phyloP scores from a whole-genome alignment of 768 basidiomycete genomes.

The Harrya chromipes region DNA sequence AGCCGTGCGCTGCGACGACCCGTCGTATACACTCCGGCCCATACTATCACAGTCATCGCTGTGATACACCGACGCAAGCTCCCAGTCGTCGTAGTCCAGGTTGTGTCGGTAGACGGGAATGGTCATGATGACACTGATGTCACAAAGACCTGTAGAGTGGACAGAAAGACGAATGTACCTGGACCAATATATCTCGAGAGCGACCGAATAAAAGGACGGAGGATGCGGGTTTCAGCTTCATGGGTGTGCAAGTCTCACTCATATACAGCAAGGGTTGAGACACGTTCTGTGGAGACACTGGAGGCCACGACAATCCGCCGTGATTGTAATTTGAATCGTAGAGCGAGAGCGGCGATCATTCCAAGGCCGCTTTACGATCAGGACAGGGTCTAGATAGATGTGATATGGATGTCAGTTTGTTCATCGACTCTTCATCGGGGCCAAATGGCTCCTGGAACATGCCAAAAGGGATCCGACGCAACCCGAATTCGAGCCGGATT shows the following conservation, averaged over 20 bases:
- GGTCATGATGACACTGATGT: slow-evolving; percentile 10
- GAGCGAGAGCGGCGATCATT: slow-evolving; percentile 6
- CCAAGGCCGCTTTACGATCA: slow-evolving; percentile 9
- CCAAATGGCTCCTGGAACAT: not conserved
- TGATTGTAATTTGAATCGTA: slow-evolving; percentile 18
- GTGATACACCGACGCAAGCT: slow-evolving; percentile 28
- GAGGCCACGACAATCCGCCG: slow-evolving; percentile 20
- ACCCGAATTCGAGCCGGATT: not conserved
- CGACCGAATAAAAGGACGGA: slow-evolving; percentile 1
- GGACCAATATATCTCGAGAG: slow-evolving; percentile 1
- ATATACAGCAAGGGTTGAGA: slow-evolving; percentile 26
- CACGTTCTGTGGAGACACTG: slow-evolving; percentile 25
- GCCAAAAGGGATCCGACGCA: not conserved
- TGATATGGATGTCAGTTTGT: not conserved
- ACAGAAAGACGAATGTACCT: not conserved
- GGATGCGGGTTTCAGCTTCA: slow-evolving; percentile 2
- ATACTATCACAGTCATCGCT: slow-evolving; percentile 29
- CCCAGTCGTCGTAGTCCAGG: slow-evolving; percentile 23
- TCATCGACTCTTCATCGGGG: not conserved
- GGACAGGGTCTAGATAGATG: slow-evolving; percentile 6
- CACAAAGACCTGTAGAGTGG: not conserved
- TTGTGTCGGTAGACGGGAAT: slow-evolving; percentile 30
- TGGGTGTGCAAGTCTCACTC: slow-evolving; percentile 6
- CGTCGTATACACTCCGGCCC: slow-evolving; percentile 19
- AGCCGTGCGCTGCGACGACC: slow-evolving; percentile 6